Evolutionary conservation across 768 basidiomycete genomes (phyloP), one percentile per base, ranked within the genome.

Genomic region (Lentinula raphanica): DNA sequence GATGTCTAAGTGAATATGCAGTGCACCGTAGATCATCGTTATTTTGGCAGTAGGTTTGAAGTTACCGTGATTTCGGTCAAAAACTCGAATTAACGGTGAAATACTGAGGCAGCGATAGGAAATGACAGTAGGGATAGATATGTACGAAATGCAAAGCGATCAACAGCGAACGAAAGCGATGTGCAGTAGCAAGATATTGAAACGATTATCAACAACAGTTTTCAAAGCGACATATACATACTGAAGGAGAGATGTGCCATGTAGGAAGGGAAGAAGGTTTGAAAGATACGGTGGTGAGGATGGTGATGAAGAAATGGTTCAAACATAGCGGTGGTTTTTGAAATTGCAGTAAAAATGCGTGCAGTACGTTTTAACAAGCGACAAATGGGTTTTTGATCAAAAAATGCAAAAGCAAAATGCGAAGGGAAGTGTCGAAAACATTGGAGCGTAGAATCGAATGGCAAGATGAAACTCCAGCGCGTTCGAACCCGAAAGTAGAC

Each of bases 271-370:
- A 29, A 13, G 12, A 35, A 36, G n/a, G 7, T 6, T n/a, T 21
- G 7, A 13, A 35, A 28, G 9, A 2, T 25, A 25, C 5, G 5
- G 23, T 2, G 42, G 42, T 12, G 19, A 7, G 4, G 27, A 48
- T 29, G 46, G 29, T 12, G 3, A 19, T 15, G 7, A 3, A 1
- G 46, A 48, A 28, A 4, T 6, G 23, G 15, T 48, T 48, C 27
- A 48, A 48, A 48, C 46, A 29, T 44, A 44, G 42, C 42, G 42
- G 42, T 21, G 21, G n/a, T n/a, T 21, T 19, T 28, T 48, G 17
- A 48, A 48, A 48, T 35, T 48, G 46, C 46, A 48, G 46, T 48
- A 48, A 48, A 45, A 50, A 50, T 32, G 28, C 49, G 49, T 50
- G 49, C 49, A 50, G 49, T n/a, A 29, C 11, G 25, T 27, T 21